Base-by-base conservation (phyloP, 345 rosid species). In the Heritiera fomes region DNA sequence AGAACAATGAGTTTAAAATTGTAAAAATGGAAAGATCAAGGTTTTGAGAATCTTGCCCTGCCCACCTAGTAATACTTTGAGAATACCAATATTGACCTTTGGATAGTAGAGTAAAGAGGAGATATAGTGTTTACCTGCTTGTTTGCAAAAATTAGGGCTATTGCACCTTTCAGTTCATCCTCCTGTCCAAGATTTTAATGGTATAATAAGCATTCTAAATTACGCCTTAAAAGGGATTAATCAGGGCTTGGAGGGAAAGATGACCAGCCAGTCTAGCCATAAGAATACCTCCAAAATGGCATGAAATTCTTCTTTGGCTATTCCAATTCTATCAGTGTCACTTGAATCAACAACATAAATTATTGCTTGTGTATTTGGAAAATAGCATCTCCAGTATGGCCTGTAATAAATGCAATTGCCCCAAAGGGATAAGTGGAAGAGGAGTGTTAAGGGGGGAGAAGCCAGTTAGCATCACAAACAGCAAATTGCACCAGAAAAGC, bases 271-370 rank as follows among this genome's bases (percentile, higher is more conserved):
- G 20, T 38, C 46, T 68, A 46, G 55, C 7, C 17, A 46, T 45
- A 68, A 20, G 32, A 68, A 45, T 52, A 91, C 96, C 96, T 91
- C 92, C 81, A 91, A 79, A 76, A 91, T 88, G 72, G 96, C 90
- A 82, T 91, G 96, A 84, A 91, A 91, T 79, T 91, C 96, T 18
- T 91, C 93, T 84, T 88, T 90, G 38, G 96, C 93, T 80, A 86
- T 90, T 41, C 62, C 83, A 63, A 91, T 83, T 78, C 96, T 87
- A 63, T 91, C 93, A 46, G 90, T 87, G 72, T 91, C 95, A 82
- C 93, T 90, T 67, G 95, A 91, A 84, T 91, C 95, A 68, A 91
- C 86, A 15, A 91, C 95, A 76, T 91, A 91, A 46, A 91, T 90
- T 55, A 84, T 80, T 71, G 86, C 83, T 80, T 82, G 83, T 14